Evolutionary conservation across 2,329 filamentous ascomycete genomes (phyloP).

Genomic region (Trichoderma lentiforme): DNA sequence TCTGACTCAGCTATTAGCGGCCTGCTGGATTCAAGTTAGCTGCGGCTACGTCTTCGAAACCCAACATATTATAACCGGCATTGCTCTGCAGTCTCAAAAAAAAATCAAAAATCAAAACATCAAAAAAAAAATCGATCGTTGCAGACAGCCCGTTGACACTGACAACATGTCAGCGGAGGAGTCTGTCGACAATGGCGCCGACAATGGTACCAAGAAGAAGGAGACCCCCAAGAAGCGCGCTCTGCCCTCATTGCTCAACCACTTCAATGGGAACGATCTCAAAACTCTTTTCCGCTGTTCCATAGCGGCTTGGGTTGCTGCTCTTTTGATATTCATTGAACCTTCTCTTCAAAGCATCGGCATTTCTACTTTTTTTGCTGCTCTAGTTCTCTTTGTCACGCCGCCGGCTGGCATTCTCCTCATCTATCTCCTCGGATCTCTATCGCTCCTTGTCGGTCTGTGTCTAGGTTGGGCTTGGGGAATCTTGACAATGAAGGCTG

Average conservation of each 20-base stretch:
- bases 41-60: background rate
- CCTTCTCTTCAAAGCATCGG: slow-evolving; percentile 41
- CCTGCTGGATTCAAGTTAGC: background rate
- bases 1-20: background rate
- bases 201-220: background rate
- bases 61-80: background rate
- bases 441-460: slow-evolving; percentile 45
- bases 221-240: background rate
- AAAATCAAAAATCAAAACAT: background rate
- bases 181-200: background rate
- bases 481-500: slow-evolving; percentile 47
- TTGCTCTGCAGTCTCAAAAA: background rate
- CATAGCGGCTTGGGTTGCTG: slow-evolving; percentile 43
- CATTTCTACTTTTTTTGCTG: slow-evolving; percentile 43
- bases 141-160: background rate
- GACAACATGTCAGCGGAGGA: background rate
- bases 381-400: slow-evolving; percentile 41
- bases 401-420: slow-evolving; percentile 46
- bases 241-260: slow-evolving; percentile 38
- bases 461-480: slow-evolving; percentile 50
- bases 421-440: slow-evolving; percentile 40
- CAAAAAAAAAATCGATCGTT: background rate
- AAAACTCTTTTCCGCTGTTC: slow-evolving; percentile 47
- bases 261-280: slow-evolving; percentile 46
- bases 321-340: slow-evolving; percentile 45